Percentiles rank a stretch among this genome's conserved stretches.
Conservation (phyloP, 2,329 filamentous ascomycete species). For the Fusarium concolor region DNA sequence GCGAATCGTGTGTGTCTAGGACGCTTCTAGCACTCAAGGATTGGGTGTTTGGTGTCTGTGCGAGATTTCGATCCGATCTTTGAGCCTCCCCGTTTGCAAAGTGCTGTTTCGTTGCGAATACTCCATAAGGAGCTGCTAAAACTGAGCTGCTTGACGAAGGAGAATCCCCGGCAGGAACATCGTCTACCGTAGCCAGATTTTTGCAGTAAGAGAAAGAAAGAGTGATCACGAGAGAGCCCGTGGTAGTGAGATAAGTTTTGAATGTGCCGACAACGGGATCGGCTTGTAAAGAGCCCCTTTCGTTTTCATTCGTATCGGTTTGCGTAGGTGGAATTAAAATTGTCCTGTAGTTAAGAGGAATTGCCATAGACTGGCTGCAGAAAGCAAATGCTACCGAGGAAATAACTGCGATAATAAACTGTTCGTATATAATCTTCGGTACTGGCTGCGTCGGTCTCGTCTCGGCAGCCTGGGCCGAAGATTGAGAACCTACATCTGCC, state of each 20-base stretch:
- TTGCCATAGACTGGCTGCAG: slow-evolving; percentile 60
- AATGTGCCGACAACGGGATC: slow-evolving; percentile 61
- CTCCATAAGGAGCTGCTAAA: slow-evolving; percentile 66
- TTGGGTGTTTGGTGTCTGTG: slow-evolving; percentile 66
- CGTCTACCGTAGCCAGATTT: slow-evolving; percentile 60
- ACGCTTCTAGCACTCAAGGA: slow-evolving; percentile 57
- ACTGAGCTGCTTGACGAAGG: slow-evolving; percentile 59
- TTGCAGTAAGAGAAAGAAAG: slow-evolving; percentile 61
- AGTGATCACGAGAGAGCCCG: slow-evolving; percentile 64
- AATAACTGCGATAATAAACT: slow-evolving; percentile 65
- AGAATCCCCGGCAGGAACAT: slow-evolving; percentile 55
- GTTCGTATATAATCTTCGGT: slow-evolving; percentile 62
- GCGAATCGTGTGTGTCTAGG: slow-evolving; percentile 54
- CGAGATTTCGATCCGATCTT: slow-evolving; percentile 51
- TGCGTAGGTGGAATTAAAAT: slow-evolving; percentile 57
- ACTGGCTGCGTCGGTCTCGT: slow-evolving; percentile 39
- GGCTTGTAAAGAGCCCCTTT: slow-evolving; percentile 30
- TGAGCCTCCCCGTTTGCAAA: slow-evolving; percentile 36
- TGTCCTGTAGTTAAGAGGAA: slow-evolving; percentile 65
- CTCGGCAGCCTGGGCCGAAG: slow-evolving; percentile 46
- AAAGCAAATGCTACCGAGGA: slow-evolving; percentile 63
- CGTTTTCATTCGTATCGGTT: slow-evolving; percentile 26
- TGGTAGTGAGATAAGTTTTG: slow-evolving; percentile 66
- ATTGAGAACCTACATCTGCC: slow-evolving; percentile 47
- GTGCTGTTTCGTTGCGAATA: slow-evolving; percentile 49